Base-by-base conservation (phyloP, 163 green algal genomes). In the Prototheca stagnorum region DNA sequence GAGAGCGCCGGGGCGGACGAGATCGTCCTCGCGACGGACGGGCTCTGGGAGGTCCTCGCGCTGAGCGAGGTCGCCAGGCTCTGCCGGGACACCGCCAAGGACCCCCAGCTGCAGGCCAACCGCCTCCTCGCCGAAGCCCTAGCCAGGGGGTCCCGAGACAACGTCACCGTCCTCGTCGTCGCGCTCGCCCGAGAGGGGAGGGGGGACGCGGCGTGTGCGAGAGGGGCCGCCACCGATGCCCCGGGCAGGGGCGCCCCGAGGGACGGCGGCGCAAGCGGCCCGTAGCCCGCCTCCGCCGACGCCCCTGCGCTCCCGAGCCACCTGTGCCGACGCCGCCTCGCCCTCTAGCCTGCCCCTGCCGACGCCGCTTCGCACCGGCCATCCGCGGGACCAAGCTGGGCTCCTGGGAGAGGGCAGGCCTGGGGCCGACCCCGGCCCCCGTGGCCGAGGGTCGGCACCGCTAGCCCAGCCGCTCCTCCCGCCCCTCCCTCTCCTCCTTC, bases 21-120 rank as follows among this genome's bases (percentile, higher is more conserved):
- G 50, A 26, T 93, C 9, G 44, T 96, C 14, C 41, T 93, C 14
- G 86, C 72, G 24, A 84, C 62, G 26, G 86, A 96, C 52, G 86
- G 86, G 1, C 50, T 96, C 25, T 95, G 84, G 82, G 86, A 95
- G 51, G 60, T 72, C 12, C 14, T 95, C 35, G 39, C 33, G 26
- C 57, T 56, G 22, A 19, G 61, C 14, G 61, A 73, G 3, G 56
- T 55, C 5, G 58, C 71, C 11, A 59, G 51, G 0, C 53, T 94
- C 27, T 76, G 95, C 25, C 55, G 75, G n/a, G 87, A 96, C 68
- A 96, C 87, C 1, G 88, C 94, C 1, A 95, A 95, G 72, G 66
- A 95, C 20, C 84, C 87, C 0, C 36, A 44, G 16, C 78, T 97
- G 75, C 78, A 71, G 25, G 82, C 77, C 0, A 51, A 59, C 67